phyloP scores from a whole-genome alignment of 495 filamentous ascomycete species.

The Immersiella caudata region DNA sequence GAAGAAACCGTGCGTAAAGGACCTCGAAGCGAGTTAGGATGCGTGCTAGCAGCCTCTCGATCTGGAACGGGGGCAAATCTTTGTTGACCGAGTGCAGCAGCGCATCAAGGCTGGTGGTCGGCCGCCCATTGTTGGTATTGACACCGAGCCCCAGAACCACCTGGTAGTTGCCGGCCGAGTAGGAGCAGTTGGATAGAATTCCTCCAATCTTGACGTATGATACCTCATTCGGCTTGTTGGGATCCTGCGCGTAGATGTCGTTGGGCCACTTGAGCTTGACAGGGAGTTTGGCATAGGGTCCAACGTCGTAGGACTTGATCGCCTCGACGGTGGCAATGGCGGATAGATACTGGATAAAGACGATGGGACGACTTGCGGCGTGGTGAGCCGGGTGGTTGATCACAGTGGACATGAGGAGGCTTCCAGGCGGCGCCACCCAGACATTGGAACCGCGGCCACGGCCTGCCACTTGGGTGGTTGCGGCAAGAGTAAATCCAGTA shows the following conservation, averaged over 20 bases:
- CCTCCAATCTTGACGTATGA: slow-evolving; percentile 90
- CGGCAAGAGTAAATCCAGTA: slow-evolving; percentile 81
- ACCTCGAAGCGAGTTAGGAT: slow-evolving; percentile 80
- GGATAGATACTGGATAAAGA: slow-evolving; percentile 92
- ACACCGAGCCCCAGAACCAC: slow-evolving; percentile 88
- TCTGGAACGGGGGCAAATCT: slow-evolving; percentile 59
- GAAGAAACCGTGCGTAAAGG: slow-evolving; percentile 73
- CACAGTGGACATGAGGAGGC: slow-evolving; percentile 83
- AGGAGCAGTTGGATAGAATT: slow-evolving; percentile 89
- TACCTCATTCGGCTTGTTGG: slow-evolving; percentile 57
- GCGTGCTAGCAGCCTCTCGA: slow-evolving; percentile 82
- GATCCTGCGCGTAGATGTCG: slow-evolving; percentile 86
- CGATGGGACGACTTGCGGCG: slow-evolving; percentile 73
- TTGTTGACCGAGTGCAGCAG: slow-evolving; percentile 54
- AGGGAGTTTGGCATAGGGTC: slow-evolving; percentile 66
- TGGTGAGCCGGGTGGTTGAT: slow-evolving; percentile 78
- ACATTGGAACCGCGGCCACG: slow-evolving; percentile 89
- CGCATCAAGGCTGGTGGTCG: slow-evolving; percentile 83
- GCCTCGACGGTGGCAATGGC: slow-evolving; percentile 89
- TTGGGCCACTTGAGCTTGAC: slow-evolving; percentile 98
- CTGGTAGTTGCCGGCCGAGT: slow-evolving; percentile 74
- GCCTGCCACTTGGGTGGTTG: slow-evolving; percentile 90
- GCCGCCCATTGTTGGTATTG: slow-evolving; percentile 82
- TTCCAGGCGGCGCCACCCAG: slow-evolving; percentile 90
- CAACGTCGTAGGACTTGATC: slow-evolving; percentile 72